A percentile compares a stretch with the other conserved stretches of the same genome.
Evolutionary conservation across 176 grass and related monocot species (phyloP).

Genomic region (Aegilops speltoides): DNA sequence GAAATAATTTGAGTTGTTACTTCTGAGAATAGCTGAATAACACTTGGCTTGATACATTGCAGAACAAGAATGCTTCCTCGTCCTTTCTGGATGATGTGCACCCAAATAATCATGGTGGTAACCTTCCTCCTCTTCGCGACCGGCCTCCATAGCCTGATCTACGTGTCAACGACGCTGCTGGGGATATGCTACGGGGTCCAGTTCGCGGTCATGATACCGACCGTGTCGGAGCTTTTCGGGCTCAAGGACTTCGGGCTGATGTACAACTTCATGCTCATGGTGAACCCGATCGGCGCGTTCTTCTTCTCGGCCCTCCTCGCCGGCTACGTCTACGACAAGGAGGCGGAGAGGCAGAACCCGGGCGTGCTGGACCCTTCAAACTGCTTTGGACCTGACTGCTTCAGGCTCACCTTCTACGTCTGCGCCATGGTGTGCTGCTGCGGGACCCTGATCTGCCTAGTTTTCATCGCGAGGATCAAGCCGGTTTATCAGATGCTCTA

Average conservation of each 20-base stretch:
- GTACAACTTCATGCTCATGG: constrained; percentile 96
- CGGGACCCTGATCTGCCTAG: constrained; percentile 53
- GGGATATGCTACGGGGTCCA: constrained; percentile 89
- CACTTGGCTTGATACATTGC: constrained; percentile 26
- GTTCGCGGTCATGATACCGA: constrained; percentile 89
- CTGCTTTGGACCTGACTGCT: constrained; percentile 81
- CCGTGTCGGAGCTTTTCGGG: constrained; percentile 78
- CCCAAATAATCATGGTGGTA: constrained; percentile 87
- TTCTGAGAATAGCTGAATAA: background rate
- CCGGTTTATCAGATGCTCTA: constrained; percentile 95
- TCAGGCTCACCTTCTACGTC: constrained; percentile 70
- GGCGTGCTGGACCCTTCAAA: constrained; percentile 36
- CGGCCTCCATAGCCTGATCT: constrained; percentile 60
- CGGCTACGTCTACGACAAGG: constrained; percentile 85
- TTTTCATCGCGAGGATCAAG: constrained; percentile 73
- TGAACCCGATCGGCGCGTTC: constrained; percentile 83
- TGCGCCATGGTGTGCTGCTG: constrained; percentile 66
- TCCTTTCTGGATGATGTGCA: constrained; percentile 86
- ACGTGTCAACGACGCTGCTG: constrained; percentile 63
- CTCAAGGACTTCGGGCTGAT: constrained; percentile 84
- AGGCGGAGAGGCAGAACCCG: constrained; percentile 68
- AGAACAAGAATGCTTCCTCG: constrained; percentile 94
- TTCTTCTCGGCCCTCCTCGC: constrained; percentile 86
- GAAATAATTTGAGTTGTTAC: background rate
- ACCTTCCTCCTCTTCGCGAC: constrained; percentile 80